These are phyloP conservation scores for Trichoderma asperellum DNA, from an alignment of 2,329 filamentous ascomycete species.

Conservation along the genomic window DNA sequence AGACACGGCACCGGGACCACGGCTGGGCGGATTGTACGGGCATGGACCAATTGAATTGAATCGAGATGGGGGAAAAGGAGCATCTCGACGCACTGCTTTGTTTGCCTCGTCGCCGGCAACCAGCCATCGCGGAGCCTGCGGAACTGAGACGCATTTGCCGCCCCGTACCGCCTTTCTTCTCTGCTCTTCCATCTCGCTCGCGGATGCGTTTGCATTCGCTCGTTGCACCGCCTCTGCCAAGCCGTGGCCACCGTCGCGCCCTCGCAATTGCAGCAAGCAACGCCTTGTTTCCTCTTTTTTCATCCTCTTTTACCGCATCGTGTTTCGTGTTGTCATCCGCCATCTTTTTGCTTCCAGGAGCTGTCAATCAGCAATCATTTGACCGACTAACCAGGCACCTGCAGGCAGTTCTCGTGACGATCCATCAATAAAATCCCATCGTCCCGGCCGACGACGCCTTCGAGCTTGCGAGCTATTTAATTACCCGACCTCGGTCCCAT, in stretches of 20 bases:
- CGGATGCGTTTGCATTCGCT: not conserved
- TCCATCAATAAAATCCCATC: constrained; percentile 17
- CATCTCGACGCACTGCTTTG: not conserved
- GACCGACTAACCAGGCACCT: constrained; percentile 20
- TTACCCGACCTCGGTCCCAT: constrained; percentile 31
- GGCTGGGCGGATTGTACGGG: not conserved
- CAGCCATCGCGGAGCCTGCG: not conserved
- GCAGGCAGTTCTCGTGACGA: constrained; percentile 27
- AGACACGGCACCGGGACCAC: constrained; percentile 5
- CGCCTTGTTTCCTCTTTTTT: not conserved
- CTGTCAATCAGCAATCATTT: not conserved
- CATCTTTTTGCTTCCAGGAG: not conserved
- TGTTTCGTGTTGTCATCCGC: not conserved
- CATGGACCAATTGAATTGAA: constrained; percentile 20
- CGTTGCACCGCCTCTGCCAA: constrained; percentile 1
- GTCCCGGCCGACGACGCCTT: constrained; percentile 20
- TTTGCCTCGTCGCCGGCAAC: not conserved
- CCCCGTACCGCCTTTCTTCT: not conserved
- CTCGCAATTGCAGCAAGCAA: constrained; percentile 19
- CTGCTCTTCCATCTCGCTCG: constrained; percentile 1
- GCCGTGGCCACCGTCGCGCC: constrained; percentile 14
- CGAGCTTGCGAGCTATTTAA: constrained; percentile 11
- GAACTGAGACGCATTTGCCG: not conserved
- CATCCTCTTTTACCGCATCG: not conserved
- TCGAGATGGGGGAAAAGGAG: constrained; percentile 2